Evolutionary conservation across 1,284 basidiomycete species (phyloP).

Genomic region (Tranzscheliella williamsii): DNA sequence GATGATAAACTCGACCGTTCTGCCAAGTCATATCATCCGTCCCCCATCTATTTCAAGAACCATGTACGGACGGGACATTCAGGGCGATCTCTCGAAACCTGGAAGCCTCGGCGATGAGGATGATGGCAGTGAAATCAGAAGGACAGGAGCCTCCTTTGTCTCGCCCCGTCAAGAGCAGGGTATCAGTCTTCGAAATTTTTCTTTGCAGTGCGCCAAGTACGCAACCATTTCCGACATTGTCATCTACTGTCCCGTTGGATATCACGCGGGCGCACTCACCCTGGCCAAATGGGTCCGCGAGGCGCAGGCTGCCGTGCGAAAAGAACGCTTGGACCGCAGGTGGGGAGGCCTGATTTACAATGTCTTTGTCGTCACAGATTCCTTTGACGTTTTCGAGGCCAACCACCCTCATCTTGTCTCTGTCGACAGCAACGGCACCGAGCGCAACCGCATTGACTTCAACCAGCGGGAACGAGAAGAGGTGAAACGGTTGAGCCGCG

Average conservation of each 20-base stretch:
- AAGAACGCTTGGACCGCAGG: slow-evolving; percentile 66
- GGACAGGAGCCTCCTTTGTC: slow-evolving; percentile 30
- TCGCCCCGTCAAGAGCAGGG: slow-evolving; percentile 40
- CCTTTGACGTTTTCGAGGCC: slow-evolving; percentile 66
- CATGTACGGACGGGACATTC: slow-evolving; percentile 22
- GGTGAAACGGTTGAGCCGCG: slow-evolving; percentile 82
- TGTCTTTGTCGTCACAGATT: slow-evolving; percentile 78
- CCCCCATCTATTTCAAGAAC: slow-evolving; percentile 26
- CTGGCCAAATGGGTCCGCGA: slow-evolving; percentile 50
- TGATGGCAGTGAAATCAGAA: slow-evolving; percentile 8
- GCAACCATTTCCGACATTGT: slow-evolving; percentile 85
- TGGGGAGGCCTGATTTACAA: slow-evolving; percentile 73
- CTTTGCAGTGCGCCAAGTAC: slow-evolving; percentile 70
- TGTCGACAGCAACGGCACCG: slow-evolving; percentile 64
- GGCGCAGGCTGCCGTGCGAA: slow-evolving; percentile 48
- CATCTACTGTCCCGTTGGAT: slow-evolving; percentile 68
- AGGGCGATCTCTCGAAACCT: slow-evolving; percentile 10
- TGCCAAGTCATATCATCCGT: slow-evolving; percentile 39
- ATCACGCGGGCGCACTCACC: slow-evolving; percentile 41
- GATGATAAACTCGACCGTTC: slow-evolving; percentile 49
- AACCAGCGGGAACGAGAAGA: slow-evolving; percentile 76
- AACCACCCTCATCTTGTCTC: slow-evolving; percentile 65
- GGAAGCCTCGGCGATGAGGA: slow-evolving; percentile 10
- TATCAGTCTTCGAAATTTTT: slow-evolving; percentile 55
- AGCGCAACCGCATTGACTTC: slow-evolving; percentile 64